A percentile compares a stretch with the other conserved stretches of the same genome.
These are phyloP conservation scores for Guadua angustifolia DNA, from an alignment of 176 grass and related monocot genomes.

Conservation along the genomic window DNA sequence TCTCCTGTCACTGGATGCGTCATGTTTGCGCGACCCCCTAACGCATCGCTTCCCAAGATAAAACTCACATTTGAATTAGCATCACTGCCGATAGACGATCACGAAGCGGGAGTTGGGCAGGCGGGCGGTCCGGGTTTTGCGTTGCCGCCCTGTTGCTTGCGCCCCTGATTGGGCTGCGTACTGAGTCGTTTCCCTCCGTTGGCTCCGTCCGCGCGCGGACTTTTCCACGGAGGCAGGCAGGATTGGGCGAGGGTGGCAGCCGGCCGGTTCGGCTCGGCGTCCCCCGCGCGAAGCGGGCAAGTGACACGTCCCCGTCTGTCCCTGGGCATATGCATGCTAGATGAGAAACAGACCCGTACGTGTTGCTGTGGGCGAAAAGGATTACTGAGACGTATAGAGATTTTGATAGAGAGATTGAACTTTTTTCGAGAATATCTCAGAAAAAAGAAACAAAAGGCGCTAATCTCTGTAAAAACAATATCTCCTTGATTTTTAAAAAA, in stretches of 20 bases:
- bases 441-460: no score
- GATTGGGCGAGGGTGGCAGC: not conserved
- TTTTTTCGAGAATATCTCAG: no score
- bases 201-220: not conserved
- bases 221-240: not conserved
- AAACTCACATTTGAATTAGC: slow-evolving; percentile 1
- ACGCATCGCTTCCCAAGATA: not conserved
- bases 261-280: not conserved
- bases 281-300: slow-evolving; percentile 10
- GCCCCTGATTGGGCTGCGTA: not conserved
- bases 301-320: slow-evolving; percentile 33
- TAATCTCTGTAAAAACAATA: no score
- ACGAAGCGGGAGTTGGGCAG: not conserved
- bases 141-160: not conserved
- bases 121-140: not conserved
- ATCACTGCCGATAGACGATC: not conserved
- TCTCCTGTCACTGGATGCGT: slow-evolving; percentile 27
- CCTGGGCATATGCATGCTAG: no score
- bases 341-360: no score
- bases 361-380: no score
- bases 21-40: not conserved
- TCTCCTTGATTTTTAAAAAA: no score
- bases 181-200: not conserved
- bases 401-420: no score
- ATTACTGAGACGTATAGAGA: no score